Evolutionary conservation across 768 basidiomycete genomes (phyloP).

Genomic region (Omphalotus guepiniiformis): DNA sequence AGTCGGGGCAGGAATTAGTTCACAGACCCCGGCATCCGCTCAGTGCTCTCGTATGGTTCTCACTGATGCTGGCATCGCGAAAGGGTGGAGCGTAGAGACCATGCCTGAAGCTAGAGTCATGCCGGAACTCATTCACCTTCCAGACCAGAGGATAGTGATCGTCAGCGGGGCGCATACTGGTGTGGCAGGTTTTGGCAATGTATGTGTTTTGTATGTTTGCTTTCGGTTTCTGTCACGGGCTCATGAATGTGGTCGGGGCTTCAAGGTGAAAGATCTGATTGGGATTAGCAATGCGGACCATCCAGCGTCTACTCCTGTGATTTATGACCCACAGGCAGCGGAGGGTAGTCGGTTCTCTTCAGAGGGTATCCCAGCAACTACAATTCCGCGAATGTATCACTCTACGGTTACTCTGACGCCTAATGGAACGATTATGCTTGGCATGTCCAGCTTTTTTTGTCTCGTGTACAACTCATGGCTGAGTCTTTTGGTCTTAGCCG

Average conservation of each 20-base stretch:
- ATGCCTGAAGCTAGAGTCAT: constrained; percentile 39
- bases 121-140: constrained; percentile 33
- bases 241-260: background rate
- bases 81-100: constrained; percentile 41
- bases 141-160: constrained; percentile 37
- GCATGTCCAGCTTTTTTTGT: constrained; percentile 12
- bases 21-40: constrained; percentile 36
- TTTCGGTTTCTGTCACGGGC: background rate
- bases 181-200: constrained; percentile 34
- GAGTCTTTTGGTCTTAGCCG: constrained; percentile 25
- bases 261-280: constrained; percentile 20
- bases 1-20: constrained; percentile 23
- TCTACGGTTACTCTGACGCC: constrained; percentile 28
- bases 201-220: constrained; percentile 5
- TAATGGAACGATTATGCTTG: constrained; percentile 26
- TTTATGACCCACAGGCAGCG: constrained; percentile 28
- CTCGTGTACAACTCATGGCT: background rate
- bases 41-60: constrained; percentile 41
- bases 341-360: constrained; percentile 27
- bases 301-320: constrained; percentile 27
- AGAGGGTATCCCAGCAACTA: constrained; percentile 25
- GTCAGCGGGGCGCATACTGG: constrained; percentile 40
- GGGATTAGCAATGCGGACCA: constrained; percentile 36
- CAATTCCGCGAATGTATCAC: constrained; percentile 31
- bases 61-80: constrained; percentile 36